Conservation (phyloP, 1,139 yeast genomes). For the Yamadazyma membranifaciens region DNA sequence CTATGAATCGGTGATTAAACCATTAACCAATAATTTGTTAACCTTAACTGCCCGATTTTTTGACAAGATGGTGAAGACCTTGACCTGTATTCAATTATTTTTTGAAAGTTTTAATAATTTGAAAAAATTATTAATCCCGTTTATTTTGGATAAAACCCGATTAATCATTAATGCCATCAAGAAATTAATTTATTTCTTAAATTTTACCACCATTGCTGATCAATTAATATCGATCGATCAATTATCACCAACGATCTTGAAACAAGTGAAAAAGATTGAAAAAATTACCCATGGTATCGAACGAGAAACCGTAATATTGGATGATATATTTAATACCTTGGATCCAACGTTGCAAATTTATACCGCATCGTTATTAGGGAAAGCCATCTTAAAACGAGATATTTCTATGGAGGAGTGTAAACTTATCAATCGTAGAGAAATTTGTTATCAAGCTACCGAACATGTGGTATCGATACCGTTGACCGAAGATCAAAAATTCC, state of each 20-base stretch:
- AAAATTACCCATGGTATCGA: slow-evolving; percentile 39
- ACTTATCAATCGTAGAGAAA: slow-evolving; percentile 35
- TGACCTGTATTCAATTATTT: slow-evolving; percentile 34
- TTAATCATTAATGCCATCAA: slow-evolving; percentile 25
- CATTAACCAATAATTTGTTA: slow-evolving; percentile 20
- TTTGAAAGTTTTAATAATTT: slow-evolving; percentile 39
- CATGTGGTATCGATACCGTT: slow-evolving; percentile 45
- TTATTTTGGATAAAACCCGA: slow-evolving; percentile 30
- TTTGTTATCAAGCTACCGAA: slow-evolving; percentile 45
- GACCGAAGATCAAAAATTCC: slow-evolving; percentile 28
- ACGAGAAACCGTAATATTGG: slow-evolving; percentile 29
- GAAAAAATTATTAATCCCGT: slow-evolving; percentile 38
- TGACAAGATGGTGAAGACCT: slow-evolving; percentile 21
- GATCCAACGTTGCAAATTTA: slow-evolving; percentile 38
- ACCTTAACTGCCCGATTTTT: slow-evolving; percentile 23
- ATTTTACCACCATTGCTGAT: slow-evolving; percentile 30
- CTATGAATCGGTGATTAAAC: slow-evolving; percentile 27
- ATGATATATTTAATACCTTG: slow-evolving; percentile 30
- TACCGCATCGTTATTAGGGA: slow-evolving; percentile 39
- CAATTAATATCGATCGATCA: slow-evolving; percentile 19
- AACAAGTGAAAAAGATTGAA: slow-evolving; percentile 35
- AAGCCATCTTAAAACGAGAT: slow-evolving; percentile 40
- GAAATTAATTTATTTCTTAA: slow-evolving; percentile 25
- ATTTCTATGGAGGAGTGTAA: slow-evolving; percentile 31
- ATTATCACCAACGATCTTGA: slow-evolving; percentile 23